These are phyloP conservation scores for Penicillium atrosanguineum DNA, from an alignment of 495 filamentous ascomycete genomes.

Conservation along the genomic window DNA sequence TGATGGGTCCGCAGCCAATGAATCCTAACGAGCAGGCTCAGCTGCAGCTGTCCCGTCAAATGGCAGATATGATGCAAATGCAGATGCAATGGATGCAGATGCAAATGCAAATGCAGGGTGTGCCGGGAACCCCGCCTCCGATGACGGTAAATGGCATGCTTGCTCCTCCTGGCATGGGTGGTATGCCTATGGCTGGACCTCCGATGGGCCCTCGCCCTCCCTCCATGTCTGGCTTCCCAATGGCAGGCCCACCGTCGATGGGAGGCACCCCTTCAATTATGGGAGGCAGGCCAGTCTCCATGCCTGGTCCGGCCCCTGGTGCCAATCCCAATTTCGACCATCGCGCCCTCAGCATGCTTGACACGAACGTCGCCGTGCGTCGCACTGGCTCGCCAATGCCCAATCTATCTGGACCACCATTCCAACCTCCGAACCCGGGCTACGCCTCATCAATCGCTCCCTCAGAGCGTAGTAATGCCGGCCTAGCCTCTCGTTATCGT, in stretches of 20 bases:
- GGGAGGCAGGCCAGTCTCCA: slow-evolving; percentile 39
- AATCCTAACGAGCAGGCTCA: slow-evolving; percentile 71
- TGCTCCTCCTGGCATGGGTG: slow-evolving; percentile 22
- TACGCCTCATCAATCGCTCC: slow-evolving; percentile 82
- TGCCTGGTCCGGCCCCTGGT: slow-evolving; percentile 26
- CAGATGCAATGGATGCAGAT: slow-evolving; percentile 82
- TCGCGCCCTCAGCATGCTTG: slow-evolving; percentile 80
- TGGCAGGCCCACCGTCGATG: slow-evolving; percentile 12
- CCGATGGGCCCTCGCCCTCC: slow-evolving; percentile 18
- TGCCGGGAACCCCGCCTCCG: slow-evolving; percentile 22
- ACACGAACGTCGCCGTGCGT: slow-evolving; percentile 63
- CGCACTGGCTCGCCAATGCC: slow-evolving; percentile 37
- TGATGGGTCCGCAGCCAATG: slow-evolving; percentile 26
- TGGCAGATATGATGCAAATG: slow-evolving; percentile 89
- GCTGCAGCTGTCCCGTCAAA: slow-evolving; percentile 82
- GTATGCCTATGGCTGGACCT: slow-evolving; percentile 21
- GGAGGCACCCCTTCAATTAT: slow-evolving; percentile 15
- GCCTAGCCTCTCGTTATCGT: slow-evolving; percentile 85
- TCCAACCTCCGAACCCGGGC: slow-evolving; percentile 34
- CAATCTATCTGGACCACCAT: slow-evolving; percentile 25
- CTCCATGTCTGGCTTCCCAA: slow-evolving; percentile 11
- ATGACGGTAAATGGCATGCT: slow-evolving; percentile 17
- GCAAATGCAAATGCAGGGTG: slow-evolving; percentile 72
- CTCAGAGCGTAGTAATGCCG: slow-evolving; percentile 90
- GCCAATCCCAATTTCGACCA: slow-evolving; percentile 29